Evolutionary conservation across 2,329 filamentous ascomycete genomes (phyloP).

Genomic region (Exophiala sp.): DNA sequence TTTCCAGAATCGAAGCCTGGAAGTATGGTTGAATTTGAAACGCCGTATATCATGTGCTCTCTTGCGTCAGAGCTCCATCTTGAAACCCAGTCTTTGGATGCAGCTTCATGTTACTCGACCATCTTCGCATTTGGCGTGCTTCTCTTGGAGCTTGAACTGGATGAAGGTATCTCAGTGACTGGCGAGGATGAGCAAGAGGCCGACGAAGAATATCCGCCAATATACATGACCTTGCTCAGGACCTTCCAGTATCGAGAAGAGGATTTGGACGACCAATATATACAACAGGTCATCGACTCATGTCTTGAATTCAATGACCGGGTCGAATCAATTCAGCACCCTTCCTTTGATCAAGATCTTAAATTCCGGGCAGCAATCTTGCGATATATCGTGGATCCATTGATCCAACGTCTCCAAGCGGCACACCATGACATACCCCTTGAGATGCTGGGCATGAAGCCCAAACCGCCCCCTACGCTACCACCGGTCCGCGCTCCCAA

Average conservation of each 20-base stretch:
- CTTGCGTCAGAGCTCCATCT: not conserved
- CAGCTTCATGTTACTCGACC: not conserved
- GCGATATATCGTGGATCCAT: not conserved
- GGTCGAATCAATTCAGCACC: conserved; percentile 1
- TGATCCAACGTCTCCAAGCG: not conserved
- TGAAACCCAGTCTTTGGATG: not conserved
- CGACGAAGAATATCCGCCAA: not conserved
- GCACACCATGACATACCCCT: not conserved
- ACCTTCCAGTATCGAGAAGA: not conserved
- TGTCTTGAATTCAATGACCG: conserved; percentile 1
- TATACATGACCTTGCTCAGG: not conserved
- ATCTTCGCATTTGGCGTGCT: conserved; percentile 6
- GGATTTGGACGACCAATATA: conserved; percentile 3
- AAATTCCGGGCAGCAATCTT: not conserved
- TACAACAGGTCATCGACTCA: conserved; percentile 2
- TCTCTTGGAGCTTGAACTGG: conserved; percentile 1
- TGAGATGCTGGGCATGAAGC: not conserved
- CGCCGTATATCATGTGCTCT: not conserved
- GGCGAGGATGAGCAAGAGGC: not conserved
- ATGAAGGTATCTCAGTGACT: not conserved
- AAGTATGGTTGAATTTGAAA: not conserved
- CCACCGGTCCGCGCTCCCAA: not conserved
- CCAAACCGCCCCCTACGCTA: not conserved
- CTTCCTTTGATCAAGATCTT: not conserved
- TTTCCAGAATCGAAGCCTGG: not conserved